Evolutionary conservation across 176 grass and related monocot species (phyloP), one percentile per base, ranked within the genome.

Genomic region (Oryza officinalis): DNA sequence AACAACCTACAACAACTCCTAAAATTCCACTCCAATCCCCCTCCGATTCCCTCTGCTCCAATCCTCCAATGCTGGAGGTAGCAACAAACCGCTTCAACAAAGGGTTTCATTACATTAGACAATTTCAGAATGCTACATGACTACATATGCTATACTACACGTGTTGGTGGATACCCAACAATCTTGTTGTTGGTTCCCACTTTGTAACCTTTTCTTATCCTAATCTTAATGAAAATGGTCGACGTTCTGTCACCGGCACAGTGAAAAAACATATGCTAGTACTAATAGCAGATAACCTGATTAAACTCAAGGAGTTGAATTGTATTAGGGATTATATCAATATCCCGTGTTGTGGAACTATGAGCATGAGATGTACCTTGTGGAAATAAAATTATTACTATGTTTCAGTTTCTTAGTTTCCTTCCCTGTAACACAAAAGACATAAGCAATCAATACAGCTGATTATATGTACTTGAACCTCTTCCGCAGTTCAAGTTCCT

Each of bases 391-490:
- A 2, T 63, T 10, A 50, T 75, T 26, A 44, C 13, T 63, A 27
- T 12, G 27, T 52, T 83, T 70, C 23, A 88, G 3, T 10, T 79
- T 7, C 14, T 66, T 8, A 4, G 13, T 83, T 47, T 38, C 0
- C 13, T 67, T 32, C 26, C 6, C 4, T 22, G 10, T 7, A 37
- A 43, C 25, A 84, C 31, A 50, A 27, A 74, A 60, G 15, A 74
- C 0, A 1, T 75, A 78, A 83, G 41, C 73, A 87, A 65, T 15
- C 15, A 77, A 87, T n/a, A 32, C 65, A 87, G 3, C 1, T 52
- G 12, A 46, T 84, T 61, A 25, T 0, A 43, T 46, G n/a, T 32
- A 61, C 8, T 23, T 61, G 41, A 32, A 61, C 25, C 43, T 72
- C 32, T 71, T 60, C 17, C 5, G 23, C 40, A 64, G 20, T 23